Evolutionary conservation across 129 eudicot genomes (phyloP).

Genomic region (Smallanthus sonchifolius): DNA sequence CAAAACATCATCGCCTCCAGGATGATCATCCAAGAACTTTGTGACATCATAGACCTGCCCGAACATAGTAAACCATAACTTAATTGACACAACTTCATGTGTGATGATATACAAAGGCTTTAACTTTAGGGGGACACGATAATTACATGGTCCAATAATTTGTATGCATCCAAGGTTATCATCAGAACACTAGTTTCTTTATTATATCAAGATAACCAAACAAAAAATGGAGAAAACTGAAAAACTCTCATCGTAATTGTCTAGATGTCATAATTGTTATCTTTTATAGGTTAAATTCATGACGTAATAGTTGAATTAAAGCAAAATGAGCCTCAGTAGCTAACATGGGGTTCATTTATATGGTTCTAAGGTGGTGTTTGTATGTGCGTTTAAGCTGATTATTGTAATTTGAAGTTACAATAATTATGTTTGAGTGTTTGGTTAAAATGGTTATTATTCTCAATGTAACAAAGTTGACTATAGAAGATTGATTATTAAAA

Average conservation of each 20-base stretch:
- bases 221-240: background rate
- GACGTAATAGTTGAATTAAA: background rate
- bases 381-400: background rate
- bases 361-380: background rate
- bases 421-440: background rate
- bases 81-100: background rate
- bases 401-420: background rate
- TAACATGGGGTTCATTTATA: background rate
- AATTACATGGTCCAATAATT: background rate
- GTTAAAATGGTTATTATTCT: background rate
- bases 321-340: background rate
- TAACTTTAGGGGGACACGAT: background rate
- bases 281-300: background rate
- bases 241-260: background rate
- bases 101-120: background rate
- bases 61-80: constrained; percentile 10
- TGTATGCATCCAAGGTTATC: background rate
- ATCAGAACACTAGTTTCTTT: background rate
- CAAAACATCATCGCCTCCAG: constrained; percentile 95
- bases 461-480: background rate
- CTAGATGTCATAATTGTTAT: background rate
- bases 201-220: constrained; percentile 13
- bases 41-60: constrained; percentile 88
- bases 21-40: constrained; percentile 93
- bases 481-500: background rate